phyloP scores from a whole-genome alignment of 257 asterid species.

The Przewalskia tangutica region DNA sequence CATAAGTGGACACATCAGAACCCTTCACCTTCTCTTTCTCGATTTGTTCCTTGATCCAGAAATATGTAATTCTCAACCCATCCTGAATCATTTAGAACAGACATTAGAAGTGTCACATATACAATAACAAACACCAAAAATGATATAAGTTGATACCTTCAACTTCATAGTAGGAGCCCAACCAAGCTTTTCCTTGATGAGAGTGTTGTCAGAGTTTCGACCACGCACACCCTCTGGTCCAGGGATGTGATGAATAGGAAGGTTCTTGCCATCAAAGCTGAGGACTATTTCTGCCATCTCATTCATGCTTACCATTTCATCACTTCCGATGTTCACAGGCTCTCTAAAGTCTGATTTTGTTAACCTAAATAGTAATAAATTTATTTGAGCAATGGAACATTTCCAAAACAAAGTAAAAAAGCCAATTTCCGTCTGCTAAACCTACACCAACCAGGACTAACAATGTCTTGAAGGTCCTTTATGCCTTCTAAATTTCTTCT shows the following conservation, averaged over 20 bases:
- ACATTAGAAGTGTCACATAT: neutral
- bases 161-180: conserved; percentile 91
- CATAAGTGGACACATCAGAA: conserved; percentile 24
- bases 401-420: neutral
- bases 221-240: conserved; percentile 98
- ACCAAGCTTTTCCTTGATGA: conserved; percentile 83
- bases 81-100: conserved; percentile 30
- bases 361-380: conserved; percentile 28
- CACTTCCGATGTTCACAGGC: conserved; percentile 90
- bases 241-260: conserved; percentile 75
- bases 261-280: conserved; percentile 66
- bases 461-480: neutral
- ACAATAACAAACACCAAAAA: neutral
- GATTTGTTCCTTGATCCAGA: conserved; percentile 87
- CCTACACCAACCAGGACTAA: neutral
- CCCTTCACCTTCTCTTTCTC: conserved; percentile 69
- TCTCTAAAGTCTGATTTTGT: conserved; percentile 85
- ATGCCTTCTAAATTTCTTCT: neutral
- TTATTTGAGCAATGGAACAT: neutral
- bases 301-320: conserved; percentile 94
- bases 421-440: neutral
- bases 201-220: conserved; percentile 85
- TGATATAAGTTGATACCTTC: conserved; percentile 33
- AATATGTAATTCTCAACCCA: conserved; percentile 83
- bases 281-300: conserved; percentile 89